These are phyloP conservation scores for Aspergillus chevalieri DNA, from an alignment of 2,329 filamentous ascomycete genomes.

Conservation along the genomic window DNA sequence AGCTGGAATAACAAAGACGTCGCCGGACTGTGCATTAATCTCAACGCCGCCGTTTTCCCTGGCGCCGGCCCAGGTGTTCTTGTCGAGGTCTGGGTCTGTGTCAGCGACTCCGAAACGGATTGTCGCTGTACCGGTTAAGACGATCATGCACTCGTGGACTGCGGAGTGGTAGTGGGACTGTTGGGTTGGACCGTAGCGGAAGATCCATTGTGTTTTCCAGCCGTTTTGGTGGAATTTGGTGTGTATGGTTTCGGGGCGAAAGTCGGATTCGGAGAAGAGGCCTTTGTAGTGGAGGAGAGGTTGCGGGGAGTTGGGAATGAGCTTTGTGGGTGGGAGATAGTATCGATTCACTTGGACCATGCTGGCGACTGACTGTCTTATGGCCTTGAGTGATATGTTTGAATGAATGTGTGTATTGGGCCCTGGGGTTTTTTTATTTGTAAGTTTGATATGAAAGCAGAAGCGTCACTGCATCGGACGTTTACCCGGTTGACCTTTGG, in stretches of 20 bases:
- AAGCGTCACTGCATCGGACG: not conserved
- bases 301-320: slow-evolving; percentile 48
- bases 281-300: slow-evolving; percentile 50
- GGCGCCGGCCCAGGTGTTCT: slow-evolving; percentile 9
- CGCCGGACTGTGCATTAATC: slow-evolving; percentile 45
- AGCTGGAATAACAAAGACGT: slow-evolving; percentile 55
- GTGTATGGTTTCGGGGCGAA: slow-evolving; percentile 42
- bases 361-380: not conserved
- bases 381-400: not conserved
- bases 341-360: slow-evolving; percentile 10
- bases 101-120: slow-evolving; percentile 54
- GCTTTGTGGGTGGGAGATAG: slow-evolving; percentile 37
- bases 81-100: slow-evolving; percentile 8
- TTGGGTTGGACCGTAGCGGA: slow-evolving; percentile 52
- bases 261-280: slow-evolving; percentile 28
- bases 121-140: slow-evolving; percentile 47
- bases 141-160: slow-evolving; percentile 54
- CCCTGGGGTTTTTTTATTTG: not conserved
- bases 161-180: slow-evolving; percentile 52
- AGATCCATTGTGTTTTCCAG: slow-evolving; percentile 53
- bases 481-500: not conserved
- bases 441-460: not conserved
- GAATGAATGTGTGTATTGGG: not conserved
- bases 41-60: slow-evolving; percentile 46
- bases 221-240: slow-evolving; percentile 46